A percentile compares a stretch with the other conserved stretches of the same genome.
phyloP scores from a whole-genome alignment of 1,284 basidiomycete genomes.

The Ganoderma multipileum region DNA sequence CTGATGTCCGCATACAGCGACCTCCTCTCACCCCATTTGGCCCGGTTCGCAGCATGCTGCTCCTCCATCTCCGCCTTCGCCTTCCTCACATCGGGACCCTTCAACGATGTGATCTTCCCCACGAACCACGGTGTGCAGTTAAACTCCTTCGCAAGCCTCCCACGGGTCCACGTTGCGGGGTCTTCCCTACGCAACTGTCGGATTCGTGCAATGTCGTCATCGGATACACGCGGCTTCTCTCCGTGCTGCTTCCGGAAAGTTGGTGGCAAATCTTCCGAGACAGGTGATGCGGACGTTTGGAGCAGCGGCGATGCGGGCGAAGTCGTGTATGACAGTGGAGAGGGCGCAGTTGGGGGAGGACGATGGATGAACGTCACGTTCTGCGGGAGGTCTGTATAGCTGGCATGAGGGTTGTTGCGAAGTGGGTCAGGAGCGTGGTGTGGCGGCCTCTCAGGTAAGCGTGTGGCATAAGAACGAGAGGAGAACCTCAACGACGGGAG shows the following conservation, averaged over 20 bases:
- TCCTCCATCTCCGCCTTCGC: slow-evolving; percentile 37
- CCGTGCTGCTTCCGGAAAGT: slow-evolving; percentile 46
- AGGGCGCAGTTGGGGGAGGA: slow-evolving; percentile 73
- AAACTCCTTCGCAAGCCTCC: slow-evolving; percentile 45
- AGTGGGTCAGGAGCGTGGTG: slow-evolving; percentile 72
- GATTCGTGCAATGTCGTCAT: slow-evolving; percentile 61
- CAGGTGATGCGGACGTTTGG: slow-evolving; percentile 39
- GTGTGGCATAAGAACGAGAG: slow-evolving; percentile 48
- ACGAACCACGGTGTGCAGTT: slow-evolving; percentile 46
- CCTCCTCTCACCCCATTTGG: slow-evolving; percentile 47
- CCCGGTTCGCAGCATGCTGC: slow-evolving; percentile 40
- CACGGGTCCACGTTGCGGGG: slow-evolving; percentile 43
- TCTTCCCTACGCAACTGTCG: slow-evolving; percentile 55
- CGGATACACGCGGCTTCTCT: slow-evolving; percentile 49
- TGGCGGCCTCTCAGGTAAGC: slow-evolving; percentile 60
- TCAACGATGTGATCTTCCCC: slow-evolving; percentile 42
- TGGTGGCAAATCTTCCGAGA: slow-evolving; percentile 51
- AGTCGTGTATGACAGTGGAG: slow-evolving; percentile 72
- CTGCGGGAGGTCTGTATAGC: slow-evolving; percentile 60
- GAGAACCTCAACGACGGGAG: slow-evolving; percentile 21
- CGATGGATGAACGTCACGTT: slow-evolving; percentile 80
- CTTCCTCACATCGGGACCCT: slow-evolving; percentile 33
- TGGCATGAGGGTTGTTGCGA: slow-evolving; percentile 59
- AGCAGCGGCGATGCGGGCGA: slow-evolving; percentile 75
- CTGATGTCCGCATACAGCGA: slow-evolving; percentile 40